Evolutionary conservation across 2,329 filamentous ascomycete species (phyloP), one percentile per base, ranked within the genome.

Genomic region (Dothidotthia symphoricarpi): DNA sequence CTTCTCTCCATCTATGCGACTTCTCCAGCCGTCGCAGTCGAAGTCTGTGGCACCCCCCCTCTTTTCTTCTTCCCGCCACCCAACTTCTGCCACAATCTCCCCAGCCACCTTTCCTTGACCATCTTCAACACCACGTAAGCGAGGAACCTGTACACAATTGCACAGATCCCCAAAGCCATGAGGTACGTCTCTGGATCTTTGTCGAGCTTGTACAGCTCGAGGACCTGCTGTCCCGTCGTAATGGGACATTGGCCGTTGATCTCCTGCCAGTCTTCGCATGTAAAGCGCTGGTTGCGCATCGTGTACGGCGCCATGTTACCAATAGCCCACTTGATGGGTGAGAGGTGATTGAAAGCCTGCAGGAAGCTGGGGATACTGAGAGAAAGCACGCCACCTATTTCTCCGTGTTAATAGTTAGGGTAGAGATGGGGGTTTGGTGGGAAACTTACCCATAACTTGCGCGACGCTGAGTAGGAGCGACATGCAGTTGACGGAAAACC

Each of bases 401-500:
- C 16, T 12, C 7, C 16, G 3, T 17, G 41, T 53, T 26, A 53
- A 39, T 31, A 13, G n/a, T n/a, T n/a, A n/a, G n/a, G n/a, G n/a
- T n/a, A n/a, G n/a, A n/a, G n/a, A n/a, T n/a, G n/a, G n/a, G n/a
- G n/a, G n/a, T n/a, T n/a, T n/a, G n/a, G n/a, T n/a, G n/a, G n/a
- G n/a, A n/a, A n/a, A 31, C 35, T 45, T 55, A 53, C 62, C 77
- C 75, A 89, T 85, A 55, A 81, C 77, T 51, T 83, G 83, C 0
- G 84, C 81, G 6, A 90, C 76, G 0, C 80, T 82, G 3, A 90
- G 71, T 13, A 89, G 72, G 28, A 87, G 75, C 1, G 77, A 81
- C 47, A 83, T 87, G 39, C 87, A 67, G 51, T 86, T 88, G 41
- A 89, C 79, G 0, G 85, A 83, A 60, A 89, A 89, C 2, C 86